A percentile compares a stretch with the other conserved stretches of the same genome.
Conservation (phyloP, 2,329 filamentous ascomycete species). For the Trichoderma sp. region DNA sequence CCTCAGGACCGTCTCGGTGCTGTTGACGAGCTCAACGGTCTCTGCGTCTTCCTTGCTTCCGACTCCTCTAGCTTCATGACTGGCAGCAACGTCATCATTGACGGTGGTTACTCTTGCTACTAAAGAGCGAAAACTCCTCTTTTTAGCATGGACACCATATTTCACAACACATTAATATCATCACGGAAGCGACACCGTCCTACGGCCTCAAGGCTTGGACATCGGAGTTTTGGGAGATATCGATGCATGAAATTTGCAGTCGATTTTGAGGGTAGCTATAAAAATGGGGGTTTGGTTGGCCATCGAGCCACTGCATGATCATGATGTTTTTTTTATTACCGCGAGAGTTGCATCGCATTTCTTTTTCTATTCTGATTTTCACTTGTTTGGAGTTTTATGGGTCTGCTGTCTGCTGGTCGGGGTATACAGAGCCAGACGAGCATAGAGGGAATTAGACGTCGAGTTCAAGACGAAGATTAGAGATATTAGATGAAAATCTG, state of each 20-base stretch:
- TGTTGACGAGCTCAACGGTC: constrained; percentile 76
- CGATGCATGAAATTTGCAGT: constrained; percentile 10
- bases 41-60: constrained; percentile 75
- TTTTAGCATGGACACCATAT: neutral
- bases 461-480: constrained; percentile 27
- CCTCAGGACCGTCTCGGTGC: constrained; percentile 73
- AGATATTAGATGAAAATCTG: constrained; percentile 26
- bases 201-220: constrained; percentile 4
- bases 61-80: constrained; percentile 79
- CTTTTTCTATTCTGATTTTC: constrained; percentile 11
- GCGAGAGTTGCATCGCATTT: constrained; percentile 22
- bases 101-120: constrained; percentile 70
- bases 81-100: constrained; percentile 72
- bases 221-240: constrained; percentile 25
- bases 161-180: constrained; percentile 26
- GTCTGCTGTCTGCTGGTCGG: constrained; percentile 28
- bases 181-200: constrained; percentile 19
- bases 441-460: constrained; percentile 30
- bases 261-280: constrained; percentile 15
- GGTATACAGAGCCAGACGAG: constrained; percentile 26
- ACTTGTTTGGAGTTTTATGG: constrained; percentile 33
- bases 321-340: constrained; percentile 13
- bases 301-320: constrained; percentile 5
- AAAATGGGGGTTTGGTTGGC: constrained; percentile 20
- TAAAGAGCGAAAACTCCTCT: constrained; percentile 39